phyloP scores from a whole-genome alignment of 2,329 filamentous ascomycete species.

The Pestalotiopsis sp. region DNA sequence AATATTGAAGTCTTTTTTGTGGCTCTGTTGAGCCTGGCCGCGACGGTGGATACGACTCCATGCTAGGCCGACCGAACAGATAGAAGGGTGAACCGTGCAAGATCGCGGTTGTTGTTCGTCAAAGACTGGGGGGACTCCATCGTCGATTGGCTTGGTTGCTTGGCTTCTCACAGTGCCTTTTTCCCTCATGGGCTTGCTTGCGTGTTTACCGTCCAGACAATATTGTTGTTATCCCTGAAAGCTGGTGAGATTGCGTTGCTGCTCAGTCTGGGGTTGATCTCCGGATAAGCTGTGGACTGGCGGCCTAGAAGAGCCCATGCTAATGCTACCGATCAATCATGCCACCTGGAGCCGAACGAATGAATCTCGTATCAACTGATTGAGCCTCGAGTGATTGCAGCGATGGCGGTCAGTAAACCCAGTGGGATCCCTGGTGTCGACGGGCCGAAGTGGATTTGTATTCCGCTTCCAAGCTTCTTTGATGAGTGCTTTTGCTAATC shows the following conservation, averaged over 20 bases:
- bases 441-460: neutral
- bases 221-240: neutral
- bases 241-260: neutral
- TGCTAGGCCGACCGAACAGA: neutral
- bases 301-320: neutral
- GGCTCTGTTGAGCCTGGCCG: neutral
- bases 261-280: constrained; percentile 5
- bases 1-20: neutral
- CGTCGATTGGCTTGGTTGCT: neutral
- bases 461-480: neutral
- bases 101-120: neutral
- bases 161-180: neutral
- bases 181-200: neutral
- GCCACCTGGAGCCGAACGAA: neutral
- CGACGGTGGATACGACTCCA: neutral
- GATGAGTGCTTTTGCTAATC: neutral
- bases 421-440: neutral
- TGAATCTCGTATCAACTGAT: constrained; percentile 1
- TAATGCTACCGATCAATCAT: neutral
- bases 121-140: neutral
- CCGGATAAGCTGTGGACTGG: constrained; percentile 5
- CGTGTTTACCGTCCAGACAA: neutral
- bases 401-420: neutral
- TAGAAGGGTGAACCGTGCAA: neutral
- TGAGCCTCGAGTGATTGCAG: neutral